Percentiles rank a stretch among this genome's conserved stretches.
Evolutionary conservation across 1,139 yeast species (phyloP).

Genomic region (Diutina sp.): DNA sequence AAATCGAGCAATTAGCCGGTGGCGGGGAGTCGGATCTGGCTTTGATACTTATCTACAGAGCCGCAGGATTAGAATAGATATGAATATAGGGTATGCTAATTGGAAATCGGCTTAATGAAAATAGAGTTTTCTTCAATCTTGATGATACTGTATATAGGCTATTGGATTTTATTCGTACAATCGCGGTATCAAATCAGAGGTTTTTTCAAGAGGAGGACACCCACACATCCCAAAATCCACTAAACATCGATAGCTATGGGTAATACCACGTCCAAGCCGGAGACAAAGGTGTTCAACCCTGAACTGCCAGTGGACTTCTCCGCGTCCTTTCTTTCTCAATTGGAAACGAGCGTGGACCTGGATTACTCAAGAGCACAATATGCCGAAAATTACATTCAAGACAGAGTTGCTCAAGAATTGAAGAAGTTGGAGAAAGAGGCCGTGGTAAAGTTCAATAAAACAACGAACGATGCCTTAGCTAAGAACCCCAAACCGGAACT

Average conservation of each 20-base stretch:
- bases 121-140: not conserved
- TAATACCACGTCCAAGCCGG: conserved; percentile 43
- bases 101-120: too few species aligned
- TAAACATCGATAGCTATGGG: conserved; percentile 28
- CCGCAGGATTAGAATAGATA: conserved; percentile 34
- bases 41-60: conserved; percentile 73
- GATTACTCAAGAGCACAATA: conserved; percentile 75
- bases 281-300: conserved; percentile 57
- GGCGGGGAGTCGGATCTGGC: conserved; percentile 99
- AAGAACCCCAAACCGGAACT: conserved; percentile 15
- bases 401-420: conserved; percentile 58
- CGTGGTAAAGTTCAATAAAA: conserved; percentile 38
- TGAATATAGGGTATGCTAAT: too few species aligned
- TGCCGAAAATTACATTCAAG: conserved; percentile 67
- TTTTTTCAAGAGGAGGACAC: not conserved
- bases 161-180: not conserved
- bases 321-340: conserved; percentile 52
- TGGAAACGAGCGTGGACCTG: conserved; percentile 53
- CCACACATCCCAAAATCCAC: not conserved
- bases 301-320: conserved; percentile 66
- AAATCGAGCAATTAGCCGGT: conserved; percentile 77
- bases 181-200: not conserved
- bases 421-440: conserved; percentile 50
- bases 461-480: conserved; percentile 31
- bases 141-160: not conserved